Evolutionary conservation across 2,329 filamentous ascomycete species (phyloP), one percentile per base, ranked within the genome.

Genomic region (Calonectria fujianensis): DNA sequence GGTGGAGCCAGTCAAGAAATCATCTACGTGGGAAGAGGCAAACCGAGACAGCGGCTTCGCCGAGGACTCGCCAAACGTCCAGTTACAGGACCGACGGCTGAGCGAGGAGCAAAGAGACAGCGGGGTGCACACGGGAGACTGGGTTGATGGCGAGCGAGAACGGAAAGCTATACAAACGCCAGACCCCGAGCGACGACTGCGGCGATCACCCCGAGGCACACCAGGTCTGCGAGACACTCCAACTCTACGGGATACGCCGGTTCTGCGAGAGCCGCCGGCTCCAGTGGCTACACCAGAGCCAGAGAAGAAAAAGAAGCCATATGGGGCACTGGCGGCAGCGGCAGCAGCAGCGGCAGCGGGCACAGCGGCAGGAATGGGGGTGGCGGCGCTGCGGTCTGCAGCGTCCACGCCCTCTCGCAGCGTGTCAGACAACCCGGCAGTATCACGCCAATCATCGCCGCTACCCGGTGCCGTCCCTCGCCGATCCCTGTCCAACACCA

Each of bases 81-180:
- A 84, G 67, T 83, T 82, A 61, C 84, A 85, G 70, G 87, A 83
- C 76, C 82, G 82, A 66, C 72, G 80, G 1, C 76, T 82, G 18
- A 82, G 83, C 16, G 82, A 85, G 27, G 83, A 86, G 37, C 80
- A 86, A 64, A 87, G 89, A 54, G 91, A 93, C 79, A 92, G 91
- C 82, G 90, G 89, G 32, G 88, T 92, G 37, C 89, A 91, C 77
- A 84, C 91, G 54, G 87, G 86, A 29, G 89, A 91, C 51, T 86
- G 84, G 85, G 76, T 81, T n/a, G 87, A 87, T 41, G 57, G 74
- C 16, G 72, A 75, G 27, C 69, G 59, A 41, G 79, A 80, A 48
- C 77, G 69, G 10, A 66, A 74, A n/a, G 71, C 74, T 69, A 54
- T 80, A 70, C 77, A 80, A 57, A 83, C 82, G 41, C 81, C 83